Evolutionary conservation across 805 yeast genomes (phyloP), one percentile per base, ranked within the genome.

Genomic region (Yamadazyma laniorum): DNA sequence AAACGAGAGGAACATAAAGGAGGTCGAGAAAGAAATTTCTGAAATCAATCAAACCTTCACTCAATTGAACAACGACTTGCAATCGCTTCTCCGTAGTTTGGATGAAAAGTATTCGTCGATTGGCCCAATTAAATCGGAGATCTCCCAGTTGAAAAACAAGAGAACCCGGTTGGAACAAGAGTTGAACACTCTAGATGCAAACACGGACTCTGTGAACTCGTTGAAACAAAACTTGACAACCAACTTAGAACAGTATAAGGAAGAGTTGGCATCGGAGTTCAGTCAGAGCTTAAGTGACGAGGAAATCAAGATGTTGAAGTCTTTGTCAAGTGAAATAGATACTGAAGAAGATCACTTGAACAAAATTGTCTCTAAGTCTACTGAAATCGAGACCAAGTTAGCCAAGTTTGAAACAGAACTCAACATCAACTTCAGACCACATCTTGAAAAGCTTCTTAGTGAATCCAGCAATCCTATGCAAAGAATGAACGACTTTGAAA

Each of bases 221-320:
- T 49, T 71, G 1, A 56, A 71, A n/a, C 60, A 49, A n/a, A 53
- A 63, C 2, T 44, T 63, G 9, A 43, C 47, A 8, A 61, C 61
- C 4, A 79, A 75, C 48, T 52, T 72, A 28, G 48, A 51, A 5
- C 74, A 74, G 12, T 74, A 68, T 37, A 46, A 60, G 17, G 43
- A 52, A 1, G 96, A 89, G 53, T 44, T 79, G 33, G 38, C 51
- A 1, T 63, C 80, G 4, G 69, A 69, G 1, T 87, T 88, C 50
- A 63, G 73, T 14, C 72, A 74, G 31, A 67, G 70, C 1, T 58
- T 88, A 27, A 61, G 80, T 0, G 40, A 51, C 0, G 70, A 61
- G 0, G 95, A 89, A 48, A 55, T 64, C 6, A 38, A 48, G 1
- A 64, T 61, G 15, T 56, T 85, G 15, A 46, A 58, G 3, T 29